Evolutionary conservation across 2,329 filamentous ascomycete species (phyloP).

Genomic region (Westerdykella aurantiaca): DNA sequence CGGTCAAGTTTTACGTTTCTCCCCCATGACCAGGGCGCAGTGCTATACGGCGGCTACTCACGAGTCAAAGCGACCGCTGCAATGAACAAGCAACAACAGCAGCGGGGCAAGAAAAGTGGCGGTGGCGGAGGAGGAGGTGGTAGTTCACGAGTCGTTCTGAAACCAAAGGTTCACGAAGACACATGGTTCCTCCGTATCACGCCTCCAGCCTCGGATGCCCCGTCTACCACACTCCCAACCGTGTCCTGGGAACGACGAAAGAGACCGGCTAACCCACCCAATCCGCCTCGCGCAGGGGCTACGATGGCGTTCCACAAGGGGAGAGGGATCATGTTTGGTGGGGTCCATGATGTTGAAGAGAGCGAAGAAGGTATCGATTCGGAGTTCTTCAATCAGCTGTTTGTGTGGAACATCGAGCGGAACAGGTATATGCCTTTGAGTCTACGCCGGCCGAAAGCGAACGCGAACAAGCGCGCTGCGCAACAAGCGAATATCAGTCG

Average conservation of each 20-base stretch:
- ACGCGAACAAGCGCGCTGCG: slow-evolving; percentile 54
- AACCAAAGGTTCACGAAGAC: slow-evolving; percentile 88
- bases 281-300: slow-evolving; percentile 74
- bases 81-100: slow-evolving; percentile 58
- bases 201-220: slow-evolving; percentile 62
- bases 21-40: slow-evolving; percentile 83
- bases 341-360: slow-evolving; percentile 87
- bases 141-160: slow-evolving; percentile 65
- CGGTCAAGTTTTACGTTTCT: slow-evolving; percentile 88
- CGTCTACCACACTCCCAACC: slow-evolving; percentile 59
- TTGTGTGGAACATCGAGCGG: slow-evolving; percentile 89
- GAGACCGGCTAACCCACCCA: slow-evolving; percentile 82
- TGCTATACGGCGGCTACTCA: slow-evolving; percentile 90
- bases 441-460: slow-evolving; percentile 66
- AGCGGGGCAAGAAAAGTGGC: slow-evolving; percentile 38
- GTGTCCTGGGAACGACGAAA: slow-evolving; percentile 92
- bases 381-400: slow-evolving; percentile 91
- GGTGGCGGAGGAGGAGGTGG: slow-evolving; percentile 52
- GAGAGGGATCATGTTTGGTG: slow-evolving; percentile 86
- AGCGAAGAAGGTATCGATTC: slow-evolving; percentile 94
- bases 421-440: slow-evolving; percentile 88
- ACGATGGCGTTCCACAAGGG: slow-evolving; percentile 96
- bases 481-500: slow-evolving; percentile 30
- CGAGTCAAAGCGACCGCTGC: slow-evolving; percentile 64
- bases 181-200: slow-evolving; percentile 86